Evolutionary conservation across 441 rosid species (phyloP), one percentile per base, ranked within the genome.

Genomic region (Populus hybrid): DNA sequence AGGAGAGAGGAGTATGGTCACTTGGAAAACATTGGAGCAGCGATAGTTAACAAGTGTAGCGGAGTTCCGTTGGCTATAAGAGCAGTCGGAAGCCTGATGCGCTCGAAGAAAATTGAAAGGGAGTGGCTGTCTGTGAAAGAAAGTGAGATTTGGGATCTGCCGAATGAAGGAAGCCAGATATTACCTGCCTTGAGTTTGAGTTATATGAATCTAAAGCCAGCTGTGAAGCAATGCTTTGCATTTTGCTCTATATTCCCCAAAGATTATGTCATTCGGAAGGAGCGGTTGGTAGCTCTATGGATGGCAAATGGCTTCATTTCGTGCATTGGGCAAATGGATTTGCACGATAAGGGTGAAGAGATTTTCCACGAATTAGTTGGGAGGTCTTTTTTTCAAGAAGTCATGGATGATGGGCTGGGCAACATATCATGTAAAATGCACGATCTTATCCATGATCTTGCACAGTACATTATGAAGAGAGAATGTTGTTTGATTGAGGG

Each of bases 231-330:
- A 46, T 46, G 57, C 57, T 46, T 46, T 14, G 57, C 57, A 3
- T 46, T 3, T 46, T 46, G 19, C 57, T 12, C 19, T 46, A 46
- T 46, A 46, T 46, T 46, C 16, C 57, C 57, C 1, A 46, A 46
- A 46, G 57, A 46, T 46, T 18, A 46, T 1, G 57, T 46, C 18
- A 46, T 46, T 16, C 1, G 2, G 2, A 46, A 18, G 57, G 57
- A 46, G 57, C 18, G 5, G 57, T 1, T 46, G 2, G 57, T 53
- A 5, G 61, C n/a, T 53, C 16, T 53, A 7, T 53, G 61, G n/a
- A 53, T 53, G 69, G 74, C 73, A 35, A 76, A 69, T 69, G 79
- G 75, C 2, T 70, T 70, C 3, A 1, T 77, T 38, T 30, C 46
- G 24, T 3, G 21, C 11, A 63, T 0, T 6, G 30, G 30, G 23